These are phyloP conservation scores for Neonectria ditissima DNA, from an alignment of 2,329 filamentous ascomycete species.

Conservation along the genomic window DNA sequence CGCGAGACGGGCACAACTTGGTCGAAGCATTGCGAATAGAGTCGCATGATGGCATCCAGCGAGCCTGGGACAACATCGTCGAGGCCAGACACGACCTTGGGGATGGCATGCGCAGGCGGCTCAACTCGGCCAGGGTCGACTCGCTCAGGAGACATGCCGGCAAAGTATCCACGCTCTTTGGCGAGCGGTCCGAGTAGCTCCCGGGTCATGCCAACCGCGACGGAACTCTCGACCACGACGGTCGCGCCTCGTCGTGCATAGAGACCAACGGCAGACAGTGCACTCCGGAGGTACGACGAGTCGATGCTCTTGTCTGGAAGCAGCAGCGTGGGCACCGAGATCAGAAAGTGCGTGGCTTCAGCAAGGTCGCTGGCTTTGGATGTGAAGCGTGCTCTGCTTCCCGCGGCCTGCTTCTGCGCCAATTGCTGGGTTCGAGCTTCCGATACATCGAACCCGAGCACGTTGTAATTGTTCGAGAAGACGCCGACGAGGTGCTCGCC, in stretches of 20 bases:
- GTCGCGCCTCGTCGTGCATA: slow-evolving; percentile 58
- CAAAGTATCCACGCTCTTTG: slow-evolving; percentile 55
- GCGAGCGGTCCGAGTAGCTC: slow-evolving; percentile 60
- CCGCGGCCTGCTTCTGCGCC: slow-evolving; percentile 42
- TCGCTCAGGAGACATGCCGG: slow-evolving; percentile 64
- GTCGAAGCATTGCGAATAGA: slow-evolving; percentile 63
- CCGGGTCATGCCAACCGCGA: slow-evolving; percentile 67
- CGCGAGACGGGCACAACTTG: slow-evolving; percentile 60
- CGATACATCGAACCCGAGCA: slow-evolving; percentile 64
- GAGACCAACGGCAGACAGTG: slow-evolving; percentile 55
- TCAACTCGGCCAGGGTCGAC: slow-evolving; percentile 63
- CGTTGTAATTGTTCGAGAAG: slow-evolving; percentile 55
- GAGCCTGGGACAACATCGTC: slow-evolving; percentile 60
- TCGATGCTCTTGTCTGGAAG: slow-evolving; percentile 60
- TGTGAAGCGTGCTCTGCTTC: slow-evolving; percentile 53
- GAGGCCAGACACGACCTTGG: slow-evolving; percentile 66
- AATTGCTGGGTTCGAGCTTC: slow-evolving; percentile 52
- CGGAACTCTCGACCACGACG: slow-evolving; percentile 65
- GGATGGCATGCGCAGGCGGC: slow-evolving; percentile 57
- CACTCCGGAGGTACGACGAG: slow-evolving; percentile 58
- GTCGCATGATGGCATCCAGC: slow-evolving; percentile 54
- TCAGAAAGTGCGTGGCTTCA: slow-evolving; percentile 63
- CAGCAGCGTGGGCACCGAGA: slow-evolving; percentile 65
- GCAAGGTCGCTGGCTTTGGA: slow-evolving; percentile 52
- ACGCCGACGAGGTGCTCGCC: slow-evolving; percentile 60